Evolutionary conservation across 345 rosid genomes (phyloP), one percentile per base, ranked within the genome.

Genomic region (Eucalyptus melliodora): DNA sequence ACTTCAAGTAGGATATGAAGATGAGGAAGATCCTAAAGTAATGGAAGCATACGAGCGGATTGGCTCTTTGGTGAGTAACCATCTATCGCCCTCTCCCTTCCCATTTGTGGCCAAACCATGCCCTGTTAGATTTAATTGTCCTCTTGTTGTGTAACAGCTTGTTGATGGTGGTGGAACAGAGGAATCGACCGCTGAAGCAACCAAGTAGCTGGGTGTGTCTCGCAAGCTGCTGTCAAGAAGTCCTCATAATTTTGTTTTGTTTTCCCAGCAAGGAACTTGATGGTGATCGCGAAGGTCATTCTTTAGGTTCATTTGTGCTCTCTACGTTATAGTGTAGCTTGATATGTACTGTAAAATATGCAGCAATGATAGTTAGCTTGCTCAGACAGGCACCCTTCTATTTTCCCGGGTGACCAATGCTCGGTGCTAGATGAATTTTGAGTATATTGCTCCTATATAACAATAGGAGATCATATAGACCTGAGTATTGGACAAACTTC

Each of bases 21-120:
- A 96, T 30, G 99, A 97, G 92, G 95, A 94, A 89, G 94, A 97
- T 93, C 94, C 96, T 42, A 95, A 95, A 95, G 99, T 94, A 85
- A 96, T 97, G 97, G 96, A 95, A 94, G 99, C 99, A 14, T 97
- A 93, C 23, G 99, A 97, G 90, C 96, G 90, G 93, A 94, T 94
- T 49, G 98, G 99, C 90, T 94, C 99, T 60, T 90, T 96, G 98
- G 99, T 96, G 95, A 5, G 92, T 72, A n/a, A 80, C 86, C n/a
- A 55, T 42, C 23, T 7, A 27, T 65, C 15, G 23, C 23, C 87
- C 47, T 49, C 23, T 47, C 9, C 82, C 83, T 77, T 37, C 83
- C 83, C 83, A 77, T 77, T 77, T 77, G 47, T 24, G 2, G 45
- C 16, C 45, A 37, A 77, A 19, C 83, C 83, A 77, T 37, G 45